phyloP scores from a whole-genome alignment of 371 early-diverging fungal genomes.

The Mortierella sp. region DNA sequence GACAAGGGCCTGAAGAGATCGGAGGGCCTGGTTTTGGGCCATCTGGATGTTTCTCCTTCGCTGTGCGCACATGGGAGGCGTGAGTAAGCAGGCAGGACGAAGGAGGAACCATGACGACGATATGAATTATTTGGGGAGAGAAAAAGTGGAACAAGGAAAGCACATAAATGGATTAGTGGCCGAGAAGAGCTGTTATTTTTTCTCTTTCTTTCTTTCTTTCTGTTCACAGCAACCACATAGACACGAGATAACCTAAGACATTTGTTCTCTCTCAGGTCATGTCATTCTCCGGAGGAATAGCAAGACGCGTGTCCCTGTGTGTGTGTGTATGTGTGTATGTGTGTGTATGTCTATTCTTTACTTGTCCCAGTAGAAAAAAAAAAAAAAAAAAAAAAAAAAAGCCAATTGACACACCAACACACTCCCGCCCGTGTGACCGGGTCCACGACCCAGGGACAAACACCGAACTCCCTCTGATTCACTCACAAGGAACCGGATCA shows the following conservation, averaged over 20 bases:
- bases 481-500: constrained; percentile 39
- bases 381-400: background rate
- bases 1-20: constrained; percentile 59
- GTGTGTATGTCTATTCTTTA: background rate
- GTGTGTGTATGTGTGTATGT: background rate
- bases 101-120: background rate
- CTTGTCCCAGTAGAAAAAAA: background rate
- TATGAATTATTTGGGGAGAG: background rate
- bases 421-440: too few relatives aligned
- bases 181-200: too few relatives aligned
- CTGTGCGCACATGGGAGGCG: constrained; percentile 32
- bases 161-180: constrained; percentile 6
- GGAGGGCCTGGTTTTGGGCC: constrained; percentile 61
- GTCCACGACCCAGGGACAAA: too few relatives aligned
- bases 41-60: constrained; percentile 62
- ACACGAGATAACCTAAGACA: too few relatives aligned
- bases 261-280: too few relatives aligned
- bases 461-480: too few relatives aligned
- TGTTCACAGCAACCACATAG: too few relatives aligned
- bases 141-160: background rate
- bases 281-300: too few relatives aligned
- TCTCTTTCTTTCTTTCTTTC: too few relatives aligned
- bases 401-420: too few relatives aligned
- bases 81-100: background rate
- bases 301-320: background rate